Conservation (phyloP, 2,329 filamentous ascomycete species). For the Passalora sequoiae region DNA sequence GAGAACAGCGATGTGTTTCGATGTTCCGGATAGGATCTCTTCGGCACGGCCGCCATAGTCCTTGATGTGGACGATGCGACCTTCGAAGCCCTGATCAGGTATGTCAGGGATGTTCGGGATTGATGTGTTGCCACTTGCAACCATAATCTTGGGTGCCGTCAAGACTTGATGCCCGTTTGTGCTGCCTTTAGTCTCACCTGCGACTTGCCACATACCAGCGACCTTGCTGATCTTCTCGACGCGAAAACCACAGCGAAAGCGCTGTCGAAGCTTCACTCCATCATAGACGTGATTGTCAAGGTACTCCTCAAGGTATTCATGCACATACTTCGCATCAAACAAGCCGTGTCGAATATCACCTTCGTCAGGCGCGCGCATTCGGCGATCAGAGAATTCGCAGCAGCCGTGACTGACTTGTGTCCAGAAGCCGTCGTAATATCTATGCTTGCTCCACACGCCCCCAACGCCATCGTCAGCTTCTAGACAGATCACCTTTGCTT, state of each 20-base stretch:
- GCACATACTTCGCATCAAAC: constrained; percentile 24
- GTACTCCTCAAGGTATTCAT: constrained; percentile 29
- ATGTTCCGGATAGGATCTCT: not conserved
- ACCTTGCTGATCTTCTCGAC: not conserved
- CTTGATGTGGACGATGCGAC: constrained; percentile 29
- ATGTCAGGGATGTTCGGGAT: constrained; percentile 31
- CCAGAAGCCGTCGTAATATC: constrained; percentile 28
- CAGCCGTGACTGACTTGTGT: constrained; percentile 24
- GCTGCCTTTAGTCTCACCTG: not conserved
- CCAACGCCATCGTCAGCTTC: constrained; percentile 17
- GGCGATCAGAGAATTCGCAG: constrained; percentile 26
- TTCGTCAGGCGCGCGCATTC: constrained; percentile 12
- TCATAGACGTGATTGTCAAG: constrained; percentile 23
- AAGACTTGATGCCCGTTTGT: not conserved
- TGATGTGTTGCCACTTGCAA: constrained; percentile 26
- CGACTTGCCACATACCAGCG: not conserved
- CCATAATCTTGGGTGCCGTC: constrained; percentile 19
- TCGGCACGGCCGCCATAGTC: constrained; percentile 28
- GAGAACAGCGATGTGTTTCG: constrained; percentile 29
- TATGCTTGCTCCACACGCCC: constrained; percentile 9
- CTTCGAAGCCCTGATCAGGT: constrained; percentile 23
- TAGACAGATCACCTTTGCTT: constrained; percentile 17
- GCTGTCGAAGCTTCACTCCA: constrained; percentile 17
- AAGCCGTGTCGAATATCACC: constrained; percentile 21
- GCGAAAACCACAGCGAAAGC: constrained; percentile 7